Conservation (phyloP, 2,329 filamentous ascomycete species). For the Trichoderma afroharzianum region DNA sequence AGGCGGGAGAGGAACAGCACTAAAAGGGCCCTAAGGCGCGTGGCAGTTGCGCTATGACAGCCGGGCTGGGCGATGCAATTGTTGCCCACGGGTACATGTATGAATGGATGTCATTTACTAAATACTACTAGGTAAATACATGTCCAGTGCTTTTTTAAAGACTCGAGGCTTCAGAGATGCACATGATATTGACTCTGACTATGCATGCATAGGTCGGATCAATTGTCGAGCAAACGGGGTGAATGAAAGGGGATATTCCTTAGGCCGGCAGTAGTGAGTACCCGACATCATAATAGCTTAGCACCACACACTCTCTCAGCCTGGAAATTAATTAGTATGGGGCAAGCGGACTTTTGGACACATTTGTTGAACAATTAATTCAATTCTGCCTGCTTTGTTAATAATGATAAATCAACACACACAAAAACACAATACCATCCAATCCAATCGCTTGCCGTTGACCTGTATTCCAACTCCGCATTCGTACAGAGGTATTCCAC, state of each 20-base stretch:
- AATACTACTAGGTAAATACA: no score
- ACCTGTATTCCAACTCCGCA: background rate
- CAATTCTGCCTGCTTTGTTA: background rate
- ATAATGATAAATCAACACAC: background rate
- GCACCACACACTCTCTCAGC: background rate
- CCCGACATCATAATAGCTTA: no score
- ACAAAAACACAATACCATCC: background rate
- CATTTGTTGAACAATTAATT: background rate
- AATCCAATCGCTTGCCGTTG: background rate
- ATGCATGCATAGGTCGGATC: background rate
- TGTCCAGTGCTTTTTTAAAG: no score
- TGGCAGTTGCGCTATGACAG: background rate
- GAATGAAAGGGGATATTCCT: background rate
- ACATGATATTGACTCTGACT: no score
- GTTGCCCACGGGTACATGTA: no score
- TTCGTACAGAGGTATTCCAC: background rate
- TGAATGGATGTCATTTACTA: no score
- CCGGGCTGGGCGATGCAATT: no score
- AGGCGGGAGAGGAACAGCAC: conserved; percentile 3
- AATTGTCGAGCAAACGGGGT: background rate
- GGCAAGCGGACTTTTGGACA: background rate
- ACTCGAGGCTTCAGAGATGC: no score
- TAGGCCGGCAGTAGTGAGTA: no score
- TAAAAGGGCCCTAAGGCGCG: background rate
- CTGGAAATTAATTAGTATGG: background rate